Percentiles rank a stretch among this genome's conserved stretches.
phyloP scores from a whole-genome alignment of 495 filamentous ascomycete genomes.

The Penicillium pulvis region DNA sequence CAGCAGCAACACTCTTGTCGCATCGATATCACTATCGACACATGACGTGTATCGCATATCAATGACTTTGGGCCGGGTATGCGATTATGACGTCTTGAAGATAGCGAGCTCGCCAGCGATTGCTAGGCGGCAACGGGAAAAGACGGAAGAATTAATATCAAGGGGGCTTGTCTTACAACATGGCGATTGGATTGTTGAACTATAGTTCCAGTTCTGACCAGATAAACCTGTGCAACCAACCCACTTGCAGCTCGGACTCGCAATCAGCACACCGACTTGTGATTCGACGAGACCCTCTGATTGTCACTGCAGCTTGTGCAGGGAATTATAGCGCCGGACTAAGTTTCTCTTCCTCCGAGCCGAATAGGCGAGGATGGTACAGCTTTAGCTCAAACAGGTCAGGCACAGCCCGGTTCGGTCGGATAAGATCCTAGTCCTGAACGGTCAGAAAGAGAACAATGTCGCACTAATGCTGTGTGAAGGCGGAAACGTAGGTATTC shows the following conservation, averaged over 20 bases:
- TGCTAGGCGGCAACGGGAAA: not conserved
- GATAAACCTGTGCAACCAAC: constrained; percentile 4
- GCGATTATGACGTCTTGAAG: constrained; percentile 3
- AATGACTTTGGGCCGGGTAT: not conserved
- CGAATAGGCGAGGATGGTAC: not conserved
- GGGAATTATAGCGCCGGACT: not conserved
- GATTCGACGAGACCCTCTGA: not conserved
- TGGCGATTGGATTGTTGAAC: constrained; percentile 15
- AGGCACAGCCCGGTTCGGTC: not conserved
- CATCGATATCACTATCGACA: not conserved
- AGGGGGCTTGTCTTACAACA: constrained; percentile 38
- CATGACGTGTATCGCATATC: constrained; percentile 1
- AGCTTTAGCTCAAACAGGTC: constrained; percentile 1
- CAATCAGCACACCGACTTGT: not conserved
- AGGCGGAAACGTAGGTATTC: not conserved
- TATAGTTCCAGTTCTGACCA: not conserved
- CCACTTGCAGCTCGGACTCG: not conserved
- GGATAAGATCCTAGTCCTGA: not conserved
- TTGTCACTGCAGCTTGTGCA: not conserved
- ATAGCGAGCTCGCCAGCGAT: not conserved
- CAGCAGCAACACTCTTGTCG: not conserved
- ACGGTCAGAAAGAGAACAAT: not conserved
- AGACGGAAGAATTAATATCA: constrained; percentile 3
- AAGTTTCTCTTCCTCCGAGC: not conserved
- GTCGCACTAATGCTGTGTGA: not conserved